Evolutionary conservation across 805 yeast species (phyloP), one percentile per base, ranked within the genome.

Genomic region (Kluyveromyces lactis): DNA sequence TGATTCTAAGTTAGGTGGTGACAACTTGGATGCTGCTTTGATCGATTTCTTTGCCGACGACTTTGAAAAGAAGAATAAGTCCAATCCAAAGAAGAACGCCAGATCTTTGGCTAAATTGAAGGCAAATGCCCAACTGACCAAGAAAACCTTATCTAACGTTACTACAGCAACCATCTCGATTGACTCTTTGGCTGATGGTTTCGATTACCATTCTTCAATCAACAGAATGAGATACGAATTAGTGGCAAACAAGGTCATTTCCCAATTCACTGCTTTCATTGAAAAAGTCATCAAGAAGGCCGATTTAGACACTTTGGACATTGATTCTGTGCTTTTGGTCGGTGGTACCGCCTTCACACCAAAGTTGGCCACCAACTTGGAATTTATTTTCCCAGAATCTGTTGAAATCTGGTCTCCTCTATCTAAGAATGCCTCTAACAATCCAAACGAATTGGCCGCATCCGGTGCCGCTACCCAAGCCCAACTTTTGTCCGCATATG

Each of bases 381-480:
- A 77, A 48, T 69, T 73, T 42, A 55, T 86, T 38, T 90, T 90
- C 77, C 95, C 95, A 47, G 92, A 83, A 62, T 61, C 81, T 35
- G 73, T 68, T 39, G 54, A 55, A 27, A 73, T 89, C 40, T 69
- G 79, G 45, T 79, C 97, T 18, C 95, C 97, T 49, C 67, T 81
- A 26, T 56, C 72, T 45, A 90, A 85, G 61, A 52, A 83, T 45
- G 86, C 86, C 66, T 84, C 92, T 42, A 60, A 79, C 45, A 77
- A 85, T 66, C 97, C 98, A 44, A 80, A 85, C 57, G 97, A 92
- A 69, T 72, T 87, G 56, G 71, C 82, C 48, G 80, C 95, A 48
- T 81, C 94, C 58, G 98, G 98, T 67, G 94, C 96, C 43, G 96
- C 97, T 47, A 74, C 90, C 60, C 97, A 92, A 73, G 98, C 96